Evolutionary conservation across 1,284 basidiomycete species (phyloP).

Genomic region (Papiliotrema nemorosa): DNA sequence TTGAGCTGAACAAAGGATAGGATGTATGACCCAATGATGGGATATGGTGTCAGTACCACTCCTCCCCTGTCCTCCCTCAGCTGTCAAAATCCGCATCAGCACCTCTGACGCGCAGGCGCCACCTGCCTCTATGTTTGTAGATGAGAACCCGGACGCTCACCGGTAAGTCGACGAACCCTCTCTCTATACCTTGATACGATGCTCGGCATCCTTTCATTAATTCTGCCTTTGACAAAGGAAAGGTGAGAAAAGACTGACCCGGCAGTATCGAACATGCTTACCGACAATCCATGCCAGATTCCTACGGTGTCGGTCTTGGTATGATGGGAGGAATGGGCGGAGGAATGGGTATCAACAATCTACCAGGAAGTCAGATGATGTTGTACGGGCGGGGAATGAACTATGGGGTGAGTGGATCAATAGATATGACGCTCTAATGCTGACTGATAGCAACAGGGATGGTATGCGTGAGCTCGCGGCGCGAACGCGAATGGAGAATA

Average conservation of each 20-base stretch:
- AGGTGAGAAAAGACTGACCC: background rate
- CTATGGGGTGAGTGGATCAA: constrained; percentile 6
- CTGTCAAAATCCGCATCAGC: background rate
- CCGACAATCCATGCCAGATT: constrained; percentile 34
- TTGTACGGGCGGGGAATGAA: constrained; percentile 30
- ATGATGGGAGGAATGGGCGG: constrained; percentile 28
- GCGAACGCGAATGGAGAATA: too few relatives aligned
- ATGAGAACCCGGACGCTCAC: constrained; percentile 39
- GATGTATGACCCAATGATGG: constrained; percentile 31
- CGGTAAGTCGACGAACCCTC: constrained; percentile 17
- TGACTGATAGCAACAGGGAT: too few relatives aligned
- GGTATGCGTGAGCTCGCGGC: too few relatives aligned
- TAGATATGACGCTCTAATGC: too few relatives aligned
- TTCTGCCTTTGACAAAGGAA: background rate
- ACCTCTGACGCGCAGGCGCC: constrained; percentile 22
- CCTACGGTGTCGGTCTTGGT: constrained; percentile 29
- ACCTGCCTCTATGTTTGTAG: constrained; percentile 30
- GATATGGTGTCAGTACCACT: constrained; percentile 29
- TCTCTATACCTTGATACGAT: background rate
- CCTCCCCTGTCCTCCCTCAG: background rate
- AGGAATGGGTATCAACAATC: constrained; percentile 25
- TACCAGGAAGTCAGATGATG: constrained; percentile 30
- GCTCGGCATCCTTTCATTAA: constrained; percentile 2
- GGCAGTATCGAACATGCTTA: constrained; percentile 35
- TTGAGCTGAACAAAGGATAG: constrained; percentile 3